phyloP scores from a whole-genome alignment of 345 rosid species.

The Moricandia moricandioides region DNA sequence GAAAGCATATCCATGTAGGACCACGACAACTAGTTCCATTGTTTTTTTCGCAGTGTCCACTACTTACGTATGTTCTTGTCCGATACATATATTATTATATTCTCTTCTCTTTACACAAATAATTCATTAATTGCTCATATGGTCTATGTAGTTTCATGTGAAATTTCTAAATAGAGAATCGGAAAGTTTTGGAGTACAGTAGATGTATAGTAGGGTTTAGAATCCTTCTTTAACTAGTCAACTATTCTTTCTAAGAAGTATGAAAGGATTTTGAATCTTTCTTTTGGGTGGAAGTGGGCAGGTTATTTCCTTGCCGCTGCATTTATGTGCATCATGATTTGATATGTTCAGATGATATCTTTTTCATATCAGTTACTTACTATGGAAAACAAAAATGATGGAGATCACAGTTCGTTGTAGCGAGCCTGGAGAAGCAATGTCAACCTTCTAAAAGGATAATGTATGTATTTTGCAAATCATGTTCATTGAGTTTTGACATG shows the following conservation, averaged over 20 bases:
- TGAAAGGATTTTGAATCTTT: conserved; percentile 7
- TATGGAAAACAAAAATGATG: background rate
- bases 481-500: too few relatives aligned
- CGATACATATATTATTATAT: conserved; percentile 23
- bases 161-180: conserved; percentile 34
- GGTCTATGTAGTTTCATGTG: conserved; percentile 20
- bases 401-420: background rate
- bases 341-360: background rate
- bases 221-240: conserved; percentile 27
- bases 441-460: background rate
- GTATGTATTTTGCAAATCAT: background rate
- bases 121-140: conserved; percentile 9
- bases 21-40: conserved; percentile 40
- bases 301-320: conserved; percentile 21
- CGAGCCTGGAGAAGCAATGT: background rate
- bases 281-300: conserved; percentile 10
- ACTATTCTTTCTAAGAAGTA: conserved; percentile 16
- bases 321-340: conserved; percentile 23
- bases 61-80: conserved; percentile 30
- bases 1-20: conserved; percentile 38
- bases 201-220: conserved; percentile 24
- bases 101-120: conserved; percentile 23
- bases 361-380: background rate
- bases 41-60: conserved; percentile 24
- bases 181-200: conserved; percentile 29